Evolutionary conservation across 345 rosid genomes (phyloP).

Genomic region (Gossypium sturtianum): DNA sequence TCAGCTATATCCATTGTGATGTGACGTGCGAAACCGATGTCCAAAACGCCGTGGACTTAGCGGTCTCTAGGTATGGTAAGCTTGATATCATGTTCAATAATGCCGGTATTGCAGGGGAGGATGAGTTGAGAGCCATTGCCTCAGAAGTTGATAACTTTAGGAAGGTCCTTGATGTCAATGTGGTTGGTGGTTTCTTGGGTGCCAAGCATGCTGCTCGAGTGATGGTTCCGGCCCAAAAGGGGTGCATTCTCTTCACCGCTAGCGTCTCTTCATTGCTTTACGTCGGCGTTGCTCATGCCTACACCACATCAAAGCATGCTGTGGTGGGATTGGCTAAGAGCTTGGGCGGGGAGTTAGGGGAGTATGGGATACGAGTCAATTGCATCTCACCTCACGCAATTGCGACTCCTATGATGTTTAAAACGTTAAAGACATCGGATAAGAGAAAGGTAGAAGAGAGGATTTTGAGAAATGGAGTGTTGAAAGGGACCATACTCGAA

Average conservation of each 20-base stretch:
- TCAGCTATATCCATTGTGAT: constrained; percentile 16
- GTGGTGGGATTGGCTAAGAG: not conserved
- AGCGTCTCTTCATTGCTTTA: not conserved
- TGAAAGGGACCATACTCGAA: constrained; percentile 42
- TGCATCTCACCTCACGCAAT: not conserved
- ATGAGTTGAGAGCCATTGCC: not conserved
- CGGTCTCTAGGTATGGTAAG: constrained; percentile 17
- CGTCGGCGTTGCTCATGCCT: not conserved
- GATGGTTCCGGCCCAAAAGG: constrained; percentile 20
- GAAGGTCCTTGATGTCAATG: constrained; percentile 5
- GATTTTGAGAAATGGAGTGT: constrained; percentile 13
- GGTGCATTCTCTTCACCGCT: constrained; percentile 15
- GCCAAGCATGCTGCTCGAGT: constrained; percentile 29
- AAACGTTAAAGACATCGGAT: not conserved
- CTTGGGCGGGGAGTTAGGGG: not conserved
- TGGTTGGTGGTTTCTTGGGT: constrained; percentile 23
- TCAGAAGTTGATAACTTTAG: constrained; percentile 2
- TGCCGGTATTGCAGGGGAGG: not conserved
- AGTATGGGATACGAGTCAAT: constrained; percentile 1
- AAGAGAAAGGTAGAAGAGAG: constrained; percentile 7
- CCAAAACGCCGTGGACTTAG: constrained; percentile 14
- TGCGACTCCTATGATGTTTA: not conserved
- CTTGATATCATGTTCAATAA: constrained; percentile 37
- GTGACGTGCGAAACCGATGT: constrained; percentile 20
- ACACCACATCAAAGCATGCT: constrained; percentile 3